phyloP scores from a whole-genome alignment of 2,329 filamentous ascomycete genomes.

The Aspergillus sp. region DNA sequence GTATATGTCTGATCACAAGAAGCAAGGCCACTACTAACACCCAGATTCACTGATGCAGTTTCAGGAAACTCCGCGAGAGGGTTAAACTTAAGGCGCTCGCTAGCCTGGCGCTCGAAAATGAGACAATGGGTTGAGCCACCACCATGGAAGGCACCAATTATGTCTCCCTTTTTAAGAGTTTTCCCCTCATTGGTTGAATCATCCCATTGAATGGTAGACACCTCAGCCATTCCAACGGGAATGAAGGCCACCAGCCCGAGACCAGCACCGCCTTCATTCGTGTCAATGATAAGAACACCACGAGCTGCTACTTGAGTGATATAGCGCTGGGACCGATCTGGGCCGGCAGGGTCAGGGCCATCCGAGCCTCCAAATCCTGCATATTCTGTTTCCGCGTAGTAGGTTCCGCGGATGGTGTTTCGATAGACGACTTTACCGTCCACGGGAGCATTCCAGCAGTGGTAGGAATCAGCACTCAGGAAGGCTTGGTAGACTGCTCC shows the following conservation, averaged over 20 bases:
- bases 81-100: too few relatives aligned
- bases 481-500: conserved; percentile 66
- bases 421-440: conserved; percentile 52
- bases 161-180: conserved; percentile 60
- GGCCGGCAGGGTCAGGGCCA: conserved; percentile 18
- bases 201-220: conserved; percentile 59
- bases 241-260: conserved; percentile 65
- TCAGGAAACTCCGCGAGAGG: too few relatives aligned
- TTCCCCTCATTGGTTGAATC: too few relatives aligned
- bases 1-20: too few relatives aligned
- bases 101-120: conserved; percentile 52
- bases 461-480: conserved; percentile 58
- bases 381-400: conserved; percentile 55
- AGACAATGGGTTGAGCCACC: conserved; percentile 64
- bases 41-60: too few relatives aligned
- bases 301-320: conserved; percentile 59
- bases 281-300: conserved; percentile 62
- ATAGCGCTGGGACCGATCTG: conserved; percentile 54
- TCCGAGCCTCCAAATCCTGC: conserved; percentile 39
- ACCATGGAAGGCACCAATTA: conserved; percentile 71
- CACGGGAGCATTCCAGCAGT: conserved; percentile 63
- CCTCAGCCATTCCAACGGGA: conserved; percentile 67
- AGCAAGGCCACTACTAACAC: too few relatives aligned
- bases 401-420: conserved; percentile 55
- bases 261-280: conserved; percentile 54